Percentiles rank a stretch among this genome's conserved stretches.
phyloP scores from a whole-genome alignment of 1,284 basidiomycete genomes.

The Ceratobasidium sp. region DNA sequence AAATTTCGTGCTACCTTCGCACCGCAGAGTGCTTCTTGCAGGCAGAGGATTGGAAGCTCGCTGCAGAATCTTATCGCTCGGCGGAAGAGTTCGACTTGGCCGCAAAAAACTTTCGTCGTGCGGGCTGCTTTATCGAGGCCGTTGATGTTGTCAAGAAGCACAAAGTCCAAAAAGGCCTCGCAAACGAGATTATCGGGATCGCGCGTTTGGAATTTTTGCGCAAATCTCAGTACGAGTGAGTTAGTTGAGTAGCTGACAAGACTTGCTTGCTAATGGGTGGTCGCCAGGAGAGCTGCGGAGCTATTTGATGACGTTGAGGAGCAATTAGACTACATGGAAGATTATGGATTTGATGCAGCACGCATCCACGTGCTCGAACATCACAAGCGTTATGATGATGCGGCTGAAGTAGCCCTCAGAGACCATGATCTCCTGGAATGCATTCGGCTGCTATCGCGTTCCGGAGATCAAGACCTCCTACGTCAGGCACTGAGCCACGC shows the following conservation, averaged over 20 bases:
- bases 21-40: conserved; percentile 66
- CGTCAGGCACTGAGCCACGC: not conserved
- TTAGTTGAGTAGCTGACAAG: conserved; percentile 43
- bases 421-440: conserved; percentile 56
- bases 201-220: conserved; percentile 66
- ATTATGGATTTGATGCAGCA: conserved; percentile 65
- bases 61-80: conserved; percentile 64
- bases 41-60: conserved; percentile 51
- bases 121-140: conserved; percentile 65
- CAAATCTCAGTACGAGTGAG: conserved; percentile 61
- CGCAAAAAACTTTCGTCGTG: conserved; percentile 62
- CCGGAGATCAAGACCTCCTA: conserved; percentile 52
- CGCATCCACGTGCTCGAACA: conserved; percentile 63
- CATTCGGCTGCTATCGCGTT: not conserved
- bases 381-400: conserved; percentile 61
- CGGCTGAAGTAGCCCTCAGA: conserved; percentile 66
- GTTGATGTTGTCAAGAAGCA: conserved; percentile 60
- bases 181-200: conserved; percentile 61
- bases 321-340: conserved; percentile 67
- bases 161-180: conserved; percentile 59
- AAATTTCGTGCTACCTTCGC: conserved; percentile 49
- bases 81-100: conserved; percentile 58
- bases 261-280: conserved; percentile 50
- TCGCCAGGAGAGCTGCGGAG: conserved; percentile 58
- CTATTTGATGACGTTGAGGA: conserved; percentile 60